These are phyloP conservation scores for Cercophora scortea DNA, from an alignment of 495 filamentous ascomycete species.

Conservation along the genomic window DNA sequence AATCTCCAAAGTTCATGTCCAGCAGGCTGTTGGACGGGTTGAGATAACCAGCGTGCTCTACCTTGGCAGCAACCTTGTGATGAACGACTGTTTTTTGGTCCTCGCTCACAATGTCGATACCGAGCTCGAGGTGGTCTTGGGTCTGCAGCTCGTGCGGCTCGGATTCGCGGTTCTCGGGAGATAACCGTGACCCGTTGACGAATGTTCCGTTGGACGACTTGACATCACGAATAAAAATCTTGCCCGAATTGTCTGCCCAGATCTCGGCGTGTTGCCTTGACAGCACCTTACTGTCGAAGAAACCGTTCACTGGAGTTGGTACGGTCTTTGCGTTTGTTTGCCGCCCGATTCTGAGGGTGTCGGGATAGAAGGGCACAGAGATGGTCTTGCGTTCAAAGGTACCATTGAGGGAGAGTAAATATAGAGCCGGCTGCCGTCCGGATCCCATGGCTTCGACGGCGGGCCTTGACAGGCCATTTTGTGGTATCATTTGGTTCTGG, in stretches of 20 bases:
- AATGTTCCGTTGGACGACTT: slow-evolving; percentile 99
- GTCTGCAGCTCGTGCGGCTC: slow-evolving; percentile 87
- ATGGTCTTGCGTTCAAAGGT: slow-evolving; percentile 98
- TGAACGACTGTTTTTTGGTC: slow-evolving; percentile 97
- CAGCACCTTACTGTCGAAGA: slow-evolving; percentile 95
- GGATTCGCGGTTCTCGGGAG: slow-evolving; percentile 87
- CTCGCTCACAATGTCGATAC: slow-evolving; percentile 96
- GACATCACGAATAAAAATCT: slow-evolving; percentile 92
- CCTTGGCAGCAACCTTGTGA: slow-evolving; percentile 93
- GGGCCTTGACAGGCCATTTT: slow-evolving; percentile 39
- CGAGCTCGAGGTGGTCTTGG: slow-evolving; percentile 82
- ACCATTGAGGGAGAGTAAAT: slow-evolving; percentile 77
- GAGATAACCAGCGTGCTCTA: slow-evolving; percentile 83
- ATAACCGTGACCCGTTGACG: slow-evolving; percentile 85
- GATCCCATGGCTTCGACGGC: slow-evolving; percentile 43
- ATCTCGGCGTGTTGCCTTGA: slow-evolving; percentile 94
- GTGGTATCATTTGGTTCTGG: slow-evolving; percentile 27
- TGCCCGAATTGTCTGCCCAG: slow-evolving; percentile 83
- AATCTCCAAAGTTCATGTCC: slow-evolving; percentile 83
- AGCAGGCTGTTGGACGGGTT: slow-evolving; percentile 61
- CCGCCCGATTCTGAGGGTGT: slow-evolving; percentile 83
- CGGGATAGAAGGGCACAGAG: slow-evolving; percentile 78
- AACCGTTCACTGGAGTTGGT: slow-evolving; percentile 82
- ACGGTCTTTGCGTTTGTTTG: slow-evolving; percentile 96
- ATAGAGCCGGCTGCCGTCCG: slow-evolving; percentile 66